These are phyloP conservation scores for Musa schizocarpa DNA, from an alignment of 176 grass and related monocot species.

Conservation along the genomic window DNA sequence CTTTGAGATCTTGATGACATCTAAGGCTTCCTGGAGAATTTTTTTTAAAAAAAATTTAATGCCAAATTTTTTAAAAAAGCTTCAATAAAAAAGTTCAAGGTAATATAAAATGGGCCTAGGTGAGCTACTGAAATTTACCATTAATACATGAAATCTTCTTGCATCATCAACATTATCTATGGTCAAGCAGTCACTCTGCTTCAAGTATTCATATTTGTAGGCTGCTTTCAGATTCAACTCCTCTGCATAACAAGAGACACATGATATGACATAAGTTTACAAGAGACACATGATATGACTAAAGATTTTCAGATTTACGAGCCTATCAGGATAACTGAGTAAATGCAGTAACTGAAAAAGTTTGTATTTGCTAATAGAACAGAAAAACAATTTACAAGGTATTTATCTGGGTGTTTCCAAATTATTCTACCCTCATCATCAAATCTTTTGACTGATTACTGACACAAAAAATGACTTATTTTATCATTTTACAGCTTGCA, in stretches of 20 bases:
- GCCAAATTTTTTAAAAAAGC: background rate
- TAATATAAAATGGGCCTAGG: background rate
- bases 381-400: background rate
- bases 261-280: background rate
- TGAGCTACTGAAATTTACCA: conserved; percentile 29
- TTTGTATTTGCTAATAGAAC: background rate
- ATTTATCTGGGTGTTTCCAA: background rate
- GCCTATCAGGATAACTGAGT: background rate
- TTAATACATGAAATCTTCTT: conserved; percentile 66
- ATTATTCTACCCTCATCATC: background rate
- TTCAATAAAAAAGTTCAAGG: background rate
- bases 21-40: conserved; percentile 78
- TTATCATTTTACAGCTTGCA: no score
- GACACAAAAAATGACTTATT: no score
- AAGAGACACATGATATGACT: background rate
- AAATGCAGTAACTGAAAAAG: no score
- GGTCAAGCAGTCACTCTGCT: conserved; percentile 83
- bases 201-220: conserved; percentile 93
- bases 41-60: background rate
- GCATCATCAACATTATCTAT: conserved; percentile 90
- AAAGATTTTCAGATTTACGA: background rate
- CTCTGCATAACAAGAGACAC: background rate
- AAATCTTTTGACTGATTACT: conserved; percentile 46
- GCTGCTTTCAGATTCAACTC: conserved; percentile 75
- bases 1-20: conserved; percentile 81